Base-by-base conservation (phyloP, 192 early-diverging fungal genomes). In the Umbelopsis sp. region DNA sequence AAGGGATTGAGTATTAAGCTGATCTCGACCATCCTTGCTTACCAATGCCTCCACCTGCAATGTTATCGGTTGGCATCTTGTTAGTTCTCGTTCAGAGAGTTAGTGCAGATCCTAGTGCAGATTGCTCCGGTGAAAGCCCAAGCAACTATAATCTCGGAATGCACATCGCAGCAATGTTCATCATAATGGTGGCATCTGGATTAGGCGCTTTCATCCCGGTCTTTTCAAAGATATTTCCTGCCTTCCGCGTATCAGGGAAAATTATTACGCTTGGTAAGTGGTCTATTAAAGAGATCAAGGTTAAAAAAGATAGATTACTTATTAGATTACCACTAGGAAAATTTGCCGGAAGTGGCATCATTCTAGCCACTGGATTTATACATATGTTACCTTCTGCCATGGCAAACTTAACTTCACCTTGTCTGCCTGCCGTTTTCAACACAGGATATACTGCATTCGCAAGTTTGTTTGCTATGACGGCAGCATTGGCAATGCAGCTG, bases 341-440 rank as follows among this genome's bases (percentile, higher is more conserved):
- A 45, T 73, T 79, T 43, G 81, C 81, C 52, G 86, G 86, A 32
- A 84, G 81, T 0, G 92, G 91, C 1, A 87, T 92, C 8, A 91
- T 94, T 65, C 56, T 92, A 25, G 88, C 92, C 10, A 94, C 92
- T 10, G 87, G 87, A 7, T 90, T 94, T 54, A 87, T 94, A 47
- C 92, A 94, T 74, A 91, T 93, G 91, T 71, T 93, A 0, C 85
- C 89, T 17, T 78, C 78, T 12, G 85, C 90, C 32, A 75, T 88
- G 14, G 76, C 76, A 32, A 78, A 81, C 10, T 81, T 93, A n/a
- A 80, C 83, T 1, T 81, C 85, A 21, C 76, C 81, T 24, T 89
- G 91, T 71, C 72, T 91, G 32, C 79, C 87, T 10, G 77, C 69
- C 0, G 43, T 77, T 7, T 85, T 87, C 62, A 74, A 76, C 36